Evolutionary conservation across 2,329 filamentous ascomycete genomes (phyloP), one percentile per base, ranked within the genome.

Genomic region (Exophiala dermatitidis): DNA sequence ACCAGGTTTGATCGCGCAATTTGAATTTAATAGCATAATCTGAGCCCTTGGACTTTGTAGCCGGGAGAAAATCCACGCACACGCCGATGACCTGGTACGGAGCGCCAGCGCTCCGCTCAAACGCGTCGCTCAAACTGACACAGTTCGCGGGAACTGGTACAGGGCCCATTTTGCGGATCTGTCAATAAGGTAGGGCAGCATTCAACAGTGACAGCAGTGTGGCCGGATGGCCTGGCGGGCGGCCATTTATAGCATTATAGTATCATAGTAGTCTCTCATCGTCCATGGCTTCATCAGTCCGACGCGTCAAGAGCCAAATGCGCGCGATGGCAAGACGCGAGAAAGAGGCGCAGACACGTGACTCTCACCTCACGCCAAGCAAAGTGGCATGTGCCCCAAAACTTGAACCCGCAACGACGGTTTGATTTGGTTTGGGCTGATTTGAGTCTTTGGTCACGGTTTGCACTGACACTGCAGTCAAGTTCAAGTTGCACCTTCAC

Each of bases 21-120:
- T 74, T 78, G 33, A 88, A 71, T 26, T 76, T 76, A 56, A 77
- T 79, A 67, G 84, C 85, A 62, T 68, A 78, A 76, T 86, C 84
- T 28, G 66, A 63, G 26, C 78, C 76, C 50, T 57, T 71, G 1
- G 82, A 82, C 7, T 66, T 52, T 0, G 72, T 73, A 1, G 81
- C 78, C 0, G 74, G 68, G 52, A 80, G 75, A 46, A 75, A 77
- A 61, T 91, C 86, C 48, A 81, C 79, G 2, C 91, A 79, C 3
- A 91, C 69, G 1, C 88, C 90, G 47, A 89, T 77, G 38, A 93
- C 70, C 68, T 74, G 53, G 48, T 49, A 54, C 3, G 9, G 19
- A 28, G 30, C 12, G 29, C 37, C 29, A 9, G 46, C 36, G 33
- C 30, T 32, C 10, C 10, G 19, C 29, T 19, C 7, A 12, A 40